These are phyloP conservation scores for Xylaria acuta DNA, from an alignment of 495 filamentous ascomycete genomes.

Conservation along the genomic window DNA sequence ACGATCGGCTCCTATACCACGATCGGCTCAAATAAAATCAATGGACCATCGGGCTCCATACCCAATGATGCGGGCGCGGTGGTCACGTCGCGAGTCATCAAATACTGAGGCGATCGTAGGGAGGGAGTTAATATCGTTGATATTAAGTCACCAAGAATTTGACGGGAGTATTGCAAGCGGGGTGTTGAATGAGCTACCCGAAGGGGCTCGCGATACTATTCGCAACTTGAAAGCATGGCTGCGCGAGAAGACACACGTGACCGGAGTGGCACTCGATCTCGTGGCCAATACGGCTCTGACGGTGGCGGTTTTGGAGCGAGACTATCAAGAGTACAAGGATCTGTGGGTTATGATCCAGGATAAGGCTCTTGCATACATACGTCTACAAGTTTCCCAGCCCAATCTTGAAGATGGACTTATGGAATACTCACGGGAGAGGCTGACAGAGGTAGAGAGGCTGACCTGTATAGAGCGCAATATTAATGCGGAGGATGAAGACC, in stretches of 20 bases:
- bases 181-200: background rate
- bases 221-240: background rate
- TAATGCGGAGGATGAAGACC: background rate
- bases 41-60: no score
- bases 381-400: background rate
- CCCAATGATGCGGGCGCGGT: no score
- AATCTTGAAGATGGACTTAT: background rate
- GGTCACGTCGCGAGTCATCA: no score
- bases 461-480: background rate
- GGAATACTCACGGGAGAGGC: no score
- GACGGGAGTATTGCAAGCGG: slow-evolving; percentile 13
- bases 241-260: background rate
- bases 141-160: slow-evolving; percentile 4
- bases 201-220: background rate
- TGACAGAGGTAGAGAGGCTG: no score
- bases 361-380: slow-evolving; percentile 14
- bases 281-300: slow-evolving; percentile 12
- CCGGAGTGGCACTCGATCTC: background rate
- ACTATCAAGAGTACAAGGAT: slow-evolving; percentile 9
- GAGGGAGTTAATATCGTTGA: background rate
- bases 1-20: no score
- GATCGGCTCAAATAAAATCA: no score
- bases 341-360: slow-evolving; percentile 11
- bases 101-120: no score
- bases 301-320: background rate